Evolutionary conservation across 2,329 filamentous ascomycete genomes (phyloP).

Genomic region (Fusarium brevicatenulatum): DNA sequence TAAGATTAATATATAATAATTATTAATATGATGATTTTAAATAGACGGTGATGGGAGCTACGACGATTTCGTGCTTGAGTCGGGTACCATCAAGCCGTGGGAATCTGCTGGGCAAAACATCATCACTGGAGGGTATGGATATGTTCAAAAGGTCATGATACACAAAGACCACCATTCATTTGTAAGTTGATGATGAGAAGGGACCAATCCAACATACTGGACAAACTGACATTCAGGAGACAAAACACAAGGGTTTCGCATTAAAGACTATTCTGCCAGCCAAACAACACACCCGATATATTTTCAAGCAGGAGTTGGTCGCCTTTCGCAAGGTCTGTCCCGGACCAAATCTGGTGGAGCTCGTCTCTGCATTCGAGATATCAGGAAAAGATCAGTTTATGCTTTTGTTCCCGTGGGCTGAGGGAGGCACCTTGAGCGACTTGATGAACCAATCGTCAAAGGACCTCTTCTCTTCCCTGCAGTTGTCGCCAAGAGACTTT

Average conservation of each 20-base stretch:
- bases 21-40: no score
- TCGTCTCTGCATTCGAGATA: not conserved
- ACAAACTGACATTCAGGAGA: not conserved
- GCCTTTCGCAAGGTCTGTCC: not conserved
- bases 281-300: not conserved
- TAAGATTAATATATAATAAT: no score
- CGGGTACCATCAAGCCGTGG: not conserved
- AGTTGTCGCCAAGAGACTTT: not conserved
- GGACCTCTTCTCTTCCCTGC: fast-evolving
- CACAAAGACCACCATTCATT: not conserved
- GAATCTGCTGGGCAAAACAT: not conserved
- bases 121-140: not conserved
- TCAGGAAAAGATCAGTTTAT: not conserved
- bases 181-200: not conserved
- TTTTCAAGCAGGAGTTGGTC: not conserved
- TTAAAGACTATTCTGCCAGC: not conserved
- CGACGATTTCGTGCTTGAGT: no score
- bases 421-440: not conserved
- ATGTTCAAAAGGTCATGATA: not conserved
- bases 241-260: not conserved
- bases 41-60: no score
- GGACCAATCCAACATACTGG: fast-evolving
- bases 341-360: not conserved
- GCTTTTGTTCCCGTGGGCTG: constrained; percentile 10
- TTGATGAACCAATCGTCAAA: not conserved